Evolutionary conservation across 2,329 filamentous ascomycete genomes (phyloP), one percentile per base, ranked within the genome.

Genomic region (Aspergillus uvarum): DNA sequence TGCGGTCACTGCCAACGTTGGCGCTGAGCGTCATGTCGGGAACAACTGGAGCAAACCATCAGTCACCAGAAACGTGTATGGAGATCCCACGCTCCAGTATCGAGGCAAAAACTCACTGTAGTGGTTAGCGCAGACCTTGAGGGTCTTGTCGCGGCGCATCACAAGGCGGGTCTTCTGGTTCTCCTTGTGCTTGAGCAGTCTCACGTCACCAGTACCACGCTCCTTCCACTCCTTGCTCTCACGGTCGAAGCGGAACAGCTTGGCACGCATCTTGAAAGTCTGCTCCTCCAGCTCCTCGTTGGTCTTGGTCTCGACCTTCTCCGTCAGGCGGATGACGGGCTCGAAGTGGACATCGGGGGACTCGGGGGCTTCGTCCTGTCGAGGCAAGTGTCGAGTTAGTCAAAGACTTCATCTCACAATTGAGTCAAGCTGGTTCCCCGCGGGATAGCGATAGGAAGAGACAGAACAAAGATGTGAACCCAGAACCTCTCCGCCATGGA

Each of bases 101-200:
- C 47, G 22, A 21, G 21, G 26, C 26, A 5, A 22, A 21, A 32
- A 82, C 90, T 73, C 88, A 96, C 93, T 89, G 82, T 99, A 99
- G 86, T 99, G 95, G 85, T 99, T 99, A 76, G 95, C 95, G 89
- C 95, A 99, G 81, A 99, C 95, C 87, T 99, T 99, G 82, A 98
- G 88, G 63, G 95, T 99, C 91, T 98, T 98, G 85, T 99, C 95
- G 77, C 95, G 87, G 79, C 95, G 90, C 95, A 99, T 99, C 70
- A 99, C 95, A 72, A 99, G 84, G 71, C 95, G 88, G 61, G 93
- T 96, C 89, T 98, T 98, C 81, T 90, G 88, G 79, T 96, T 97
- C 84, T 97, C 93, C 86, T 92, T 95, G 85, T 99, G 95, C 88
- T 97, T 98, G 76, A 99, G 85, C 79, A 99, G 85, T 74, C 94